Percentiles rank a stretch among this genome's conserved stretches.
Conservation (phyloP, 306 rosid genomes). For the Senna siamea region DNA sequence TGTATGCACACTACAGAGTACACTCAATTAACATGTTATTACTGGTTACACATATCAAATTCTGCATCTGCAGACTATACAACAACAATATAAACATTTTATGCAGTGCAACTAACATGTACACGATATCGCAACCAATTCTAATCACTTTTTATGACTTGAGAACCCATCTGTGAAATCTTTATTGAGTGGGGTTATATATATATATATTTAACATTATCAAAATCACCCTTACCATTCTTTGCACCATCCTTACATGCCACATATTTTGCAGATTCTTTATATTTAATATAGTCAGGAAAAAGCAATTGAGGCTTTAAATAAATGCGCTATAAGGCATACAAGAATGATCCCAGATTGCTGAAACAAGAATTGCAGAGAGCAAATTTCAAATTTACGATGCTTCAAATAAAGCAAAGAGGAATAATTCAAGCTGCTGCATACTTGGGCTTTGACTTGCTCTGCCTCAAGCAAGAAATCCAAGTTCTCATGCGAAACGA, state of each 20-base stretch:
- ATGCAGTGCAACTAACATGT: background rate
- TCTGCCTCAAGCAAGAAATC: slow-evolving; percentile 18
- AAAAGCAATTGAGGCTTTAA: background rate
- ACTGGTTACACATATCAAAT: background rate
- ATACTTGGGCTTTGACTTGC: slow-evolving; percentile 14
- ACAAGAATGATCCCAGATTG: background rate
- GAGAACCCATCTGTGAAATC: background rate
- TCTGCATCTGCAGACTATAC: background rate
- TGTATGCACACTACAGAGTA: background rate
- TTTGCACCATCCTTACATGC: background rate
- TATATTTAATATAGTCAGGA: background rate
- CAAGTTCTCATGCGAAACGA: background rate
- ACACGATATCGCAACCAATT: background rate
- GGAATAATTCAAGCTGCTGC: background rate
- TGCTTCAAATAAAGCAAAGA: background rate
- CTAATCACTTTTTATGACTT: background rate
- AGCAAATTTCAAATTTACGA: background rate
- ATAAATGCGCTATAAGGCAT: background rate
- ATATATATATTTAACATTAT: background rate
- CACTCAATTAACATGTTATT: background rate
- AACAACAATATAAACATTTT: background rate
- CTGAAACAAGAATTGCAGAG: background rate
- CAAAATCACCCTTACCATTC: background rate
- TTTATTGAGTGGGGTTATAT: background rate
- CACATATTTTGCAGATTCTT: background rate